phyloP scores from a whole-genome alignment of 2,329 filamentous ascomycete genomes.

The Uncinocarpus reesii region DNA sequence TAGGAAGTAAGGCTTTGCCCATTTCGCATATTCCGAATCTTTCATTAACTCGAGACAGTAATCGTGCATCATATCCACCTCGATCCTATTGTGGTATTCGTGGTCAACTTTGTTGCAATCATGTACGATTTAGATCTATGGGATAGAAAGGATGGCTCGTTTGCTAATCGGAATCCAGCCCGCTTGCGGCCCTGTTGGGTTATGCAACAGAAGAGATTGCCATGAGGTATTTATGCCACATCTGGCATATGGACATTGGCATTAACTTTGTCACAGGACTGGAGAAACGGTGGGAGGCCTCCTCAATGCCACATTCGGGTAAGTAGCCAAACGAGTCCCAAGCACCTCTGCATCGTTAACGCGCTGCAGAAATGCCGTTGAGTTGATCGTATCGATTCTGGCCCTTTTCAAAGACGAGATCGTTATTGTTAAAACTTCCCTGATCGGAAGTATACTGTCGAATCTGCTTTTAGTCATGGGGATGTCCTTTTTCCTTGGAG shows the following conservation, averaged over 20 bases:
- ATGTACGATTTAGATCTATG: conserved; percentile 34
- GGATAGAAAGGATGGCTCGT: background rate
- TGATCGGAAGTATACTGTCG: conserved; percentile 84
- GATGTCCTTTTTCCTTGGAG: conserved; percentile 86
- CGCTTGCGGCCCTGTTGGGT: conserved; percentile 73
- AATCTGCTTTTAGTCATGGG: conserved; percentile 82
- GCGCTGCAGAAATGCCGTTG: conserved; percentile 60
- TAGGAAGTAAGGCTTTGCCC: conserved; percentile 45
- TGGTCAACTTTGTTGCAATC: conserved; percentile 89
- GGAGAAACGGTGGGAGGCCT: conserved; percentile 82
- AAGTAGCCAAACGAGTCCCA: background rate
- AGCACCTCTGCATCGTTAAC: background rate
- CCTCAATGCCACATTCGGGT: conserved; percentile 78
- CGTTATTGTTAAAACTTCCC: conserved; percentile 79
- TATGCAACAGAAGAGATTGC: conserved; percentile 89
- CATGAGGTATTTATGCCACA: conserved; percentile 20
- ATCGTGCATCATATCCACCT: conserved; percentile 56
- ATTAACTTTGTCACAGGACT: conserved; percentile 32
- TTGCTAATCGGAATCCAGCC: conserved; percentile 29
- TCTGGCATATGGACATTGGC: background rate
- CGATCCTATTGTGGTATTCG: conserved; percentile 58
- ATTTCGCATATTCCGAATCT: background rate
- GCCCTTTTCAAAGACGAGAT: conserved; percentile 65
- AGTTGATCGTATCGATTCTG: conserved; percentile 79
- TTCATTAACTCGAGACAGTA: conserved; percentile 31